Percentiles rank a stretch among this genome's conserved stretches.
Conservation (phyloP, 2,329 filamentous ascomycete species). For the Cylindrodendrum hubeiense region DNA sequence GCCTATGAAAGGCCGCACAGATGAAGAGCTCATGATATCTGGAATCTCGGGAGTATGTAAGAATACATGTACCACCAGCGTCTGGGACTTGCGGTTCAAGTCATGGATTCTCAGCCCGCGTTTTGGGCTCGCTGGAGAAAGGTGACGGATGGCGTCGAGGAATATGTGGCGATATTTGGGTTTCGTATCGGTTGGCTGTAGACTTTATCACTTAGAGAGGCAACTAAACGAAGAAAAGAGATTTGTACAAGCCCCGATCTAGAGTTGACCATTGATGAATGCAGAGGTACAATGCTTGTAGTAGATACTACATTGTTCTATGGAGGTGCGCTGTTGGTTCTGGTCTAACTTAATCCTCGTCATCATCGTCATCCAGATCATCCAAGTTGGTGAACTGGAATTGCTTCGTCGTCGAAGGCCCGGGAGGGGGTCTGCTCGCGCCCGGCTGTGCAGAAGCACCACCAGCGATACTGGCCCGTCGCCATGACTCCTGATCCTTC, state of each 20-base stretch:
- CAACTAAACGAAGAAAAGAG: conserved; percentile 11
- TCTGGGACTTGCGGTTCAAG: conserved; percentile 34
- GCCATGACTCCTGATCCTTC: conserved; percentile 57
- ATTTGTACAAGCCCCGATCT: conserved; percentile 1
- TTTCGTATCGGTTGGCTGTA: conserved; percentile 18
- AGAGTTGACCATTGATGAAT: background rate
- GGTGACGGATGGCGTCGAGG: conserved; percentile 26
- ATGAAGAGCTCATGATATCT: conserved; percentile 37
- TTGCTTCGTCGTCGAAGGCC: conserved; percentile 60
- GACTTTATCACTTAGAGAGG: conserved; percentile 26
- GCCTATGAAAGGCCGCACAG: conserved; percentile 17
- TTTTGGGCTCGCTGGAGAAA: conserved; percentile 29
- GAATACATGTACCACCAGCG: conserved; percentile 48
- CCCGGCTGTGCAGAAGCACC: conserved; percentile 41
- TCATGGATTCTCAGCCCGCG: conserved; percentile 17
- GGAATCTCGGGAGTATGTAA: conserved; percentile 43
- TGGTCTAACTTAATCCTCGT: conserved; percentile 47
- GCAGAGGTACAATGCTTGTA: background rate
- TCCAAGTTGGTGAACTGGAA: conserved; percentile 68
- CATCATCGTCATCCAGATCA: conserved; percentile 64
- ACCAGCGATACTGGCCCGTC: conserved; percentile 52
- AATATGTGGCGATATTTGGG: conserved; percentile 17
- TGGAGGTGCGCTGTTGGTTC: conserved; percentile 4
- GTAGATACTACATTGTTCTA: background rate
- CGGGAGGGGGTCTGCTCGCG: conserved; percentile 39